Percentiles rank a stretch among this genome's conserved stretches.
Evolutionary conservation across 2,329 filamentous ascomycete genomes (phyloP).

Genomic region (Bipolaris victoriae): DNA sequence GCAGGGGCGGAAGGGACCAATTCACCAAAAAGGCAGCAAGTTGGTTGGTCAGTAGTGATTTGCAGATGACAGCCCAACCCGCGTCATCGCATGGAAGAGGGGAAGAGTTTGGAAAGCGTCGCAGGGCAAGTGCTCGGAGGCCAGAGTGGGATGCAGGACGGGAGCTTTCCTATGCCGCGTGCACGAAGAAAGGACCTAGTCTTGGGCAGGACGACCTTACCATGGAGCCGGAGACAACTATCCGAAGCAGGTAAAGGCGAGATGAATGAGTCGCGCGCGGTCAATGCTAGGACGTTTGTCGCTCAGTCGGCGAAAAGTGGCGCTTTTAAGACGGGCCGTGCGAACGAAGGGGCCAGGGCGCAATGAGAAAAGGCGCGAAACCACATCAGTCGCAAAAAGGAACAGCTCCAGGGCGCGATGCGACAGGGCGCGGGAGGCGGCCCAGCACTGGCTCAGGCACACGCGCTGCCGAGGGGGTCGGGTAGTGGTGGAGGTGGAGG

Average conservation of each 20-base stretch:
- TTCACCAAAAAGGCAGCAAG: constrained; percentile 39
- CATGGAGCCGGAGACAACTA: constrained; percentile 47
- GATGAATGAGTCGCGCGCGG: constrained; percentile 34
- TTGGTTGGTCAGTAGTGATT: constrained; percentile 32
- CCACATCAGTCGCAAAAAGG: constrained; percentile 24
- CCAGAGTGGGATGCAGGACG: constrained; percentile 40
- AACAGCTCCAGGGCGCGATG: constrained; percentile 14
- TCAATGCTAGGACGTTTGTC: constrained; percentile 45
- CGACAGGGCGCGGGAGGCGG: constrained; percentile 14
- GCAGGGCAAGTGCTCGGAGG: constrained; percentile 40
- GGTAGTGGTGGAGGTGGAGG: not conserved
- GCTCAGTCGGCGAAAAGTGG: constrained; percentile 36
- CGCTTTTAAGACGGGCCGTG: constrained; percentile 37
- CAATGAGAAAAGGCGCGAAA: constrained; percentile 27
- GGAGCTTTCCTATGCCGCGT: constrained; percentile 42
- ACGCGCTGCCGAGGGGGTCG: not conserved
- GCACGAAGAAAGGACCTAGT: constrained; percentile 36
- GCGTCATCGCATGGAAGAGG: constrained; percentile 45
- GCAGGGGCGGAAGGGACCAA: constrained; percentile 38
- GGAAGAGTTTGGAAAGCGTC: constrained; percentile 46
- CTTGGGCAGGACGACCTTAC: constrained; percentile 41
- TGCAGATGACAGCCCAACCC: constrained; percentile 39
- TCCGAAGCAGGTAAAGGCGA: constrained; percentile 44
- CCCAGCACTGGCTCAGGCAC: constrained; percentile 16
- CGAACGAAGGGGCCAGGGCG: constrained; percentile 37